Conservation (phyloP, 176 grass and related monocot species). For the Pontederia paniculata region DNA sequence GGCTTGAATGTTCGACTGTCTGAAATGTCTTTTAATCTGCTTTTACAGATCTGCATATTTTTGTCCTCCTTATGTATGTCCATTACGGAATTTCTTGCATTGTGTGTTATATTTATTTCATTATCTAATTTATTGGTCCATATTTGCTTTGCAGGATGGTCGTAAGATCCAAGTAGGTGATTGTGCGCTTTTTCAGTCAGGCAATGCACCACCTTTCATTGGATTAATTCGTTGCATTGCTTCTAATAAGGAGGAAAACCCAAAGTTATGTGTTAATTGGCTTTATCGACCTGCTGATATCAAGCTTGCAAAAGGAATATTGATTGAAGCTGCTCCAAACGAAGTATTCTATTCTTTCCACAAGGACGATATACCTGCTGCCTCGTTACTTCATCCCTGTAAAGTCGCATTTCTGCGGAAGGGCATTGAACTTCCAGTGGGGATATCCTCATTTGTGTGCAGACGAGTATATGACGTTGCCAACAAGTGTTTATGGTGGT, state of each 20-base stretch:
- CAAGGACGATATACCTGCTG: constrained; percentile 64
- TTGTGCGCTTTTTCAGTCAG: constrained; percentile 72
- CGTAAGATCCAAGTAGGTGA: constrained; percentile 65
- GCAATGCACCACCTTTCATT: constrained; percentile 65
- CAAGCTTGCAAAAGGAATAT: constrained; percentile 56
- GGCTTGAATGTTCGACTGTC: no score
- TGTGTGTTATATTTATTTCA: not conserved
- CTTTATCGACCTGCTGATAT: constrained; percentile 68
- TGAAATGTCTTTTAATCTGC: no score
- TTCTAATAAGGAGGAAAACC: constrained; percentile 37
- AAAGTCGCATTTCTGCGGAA: constrained; percentile 84
- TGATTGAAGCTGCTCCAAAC: constrained; percentile 53
- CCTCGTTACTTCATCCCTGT: constrained; percentile 78
- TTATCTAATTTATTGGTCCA: constrained; percentile 5
- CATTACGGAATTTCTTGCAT: not conserved
- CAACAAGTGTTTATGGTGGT: constrained; percentile 92
- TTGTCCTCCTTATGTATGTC: not conserved
- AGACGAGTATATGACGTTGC: constrained; percentile 79
- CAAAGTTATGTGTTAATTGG: constrained; percentile 66
- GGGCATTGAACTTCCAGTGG: constrained; percentile 52
- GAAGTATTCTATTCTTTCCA: constrained; percentile 92
- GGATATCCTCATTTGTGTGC: constrained; percentile 66
- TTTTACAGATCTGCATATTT: no score
- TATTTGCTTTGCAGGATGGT: constrained; percentile 51
- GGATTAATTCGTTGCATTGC: constrained; percentile 63